These are phyloP conservation scores for Cladophialophora carrionii DNA, from an alignment of 2,329 filamentous ascomycete genomes.

Conservation along the genomic window DNA sequence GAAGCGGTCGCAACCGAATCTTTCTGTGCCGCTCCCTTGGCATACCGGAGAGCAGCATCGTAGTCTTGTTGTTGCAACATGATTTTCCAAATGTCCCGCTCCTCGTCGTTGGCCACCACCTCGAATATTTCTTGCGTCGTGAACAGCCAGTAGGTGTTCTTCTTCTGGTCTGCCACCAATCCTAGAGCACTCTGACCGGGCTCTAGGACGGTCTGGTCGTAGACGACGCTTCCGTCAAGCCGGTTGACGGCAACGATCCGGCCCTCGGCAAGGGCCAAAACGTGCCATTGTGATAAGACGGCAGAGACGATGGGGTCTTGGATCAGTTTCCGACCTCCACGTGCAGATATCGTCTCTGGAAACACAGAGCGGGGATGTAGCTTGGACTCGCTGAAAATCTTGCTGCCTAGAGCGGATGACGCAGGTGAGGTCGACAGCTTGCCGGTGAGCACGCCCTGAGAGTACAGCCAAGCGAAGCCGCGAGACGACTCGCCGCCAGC, in stretches of 20 bases:
- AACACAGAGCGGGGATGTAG: constrained; percentile 75
- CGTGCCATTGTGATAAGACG: constrained; percentile 90
- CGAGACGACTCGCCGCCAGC: constrained; percentile 52
- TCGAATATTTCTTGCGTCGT: constrained; percentile 91
- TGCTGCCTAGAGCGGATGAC: constrained; percentile 68
- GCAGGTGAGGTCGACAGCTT: constrained; percentile 67
- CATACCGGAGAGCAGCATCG: constrained; percentile 82
- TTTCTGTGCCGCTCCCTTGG: constrained; percentile 76
- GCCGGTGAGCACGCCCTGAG: constrained; percentile 87
- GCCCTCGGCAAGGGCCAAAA: constrained; percentile 79
- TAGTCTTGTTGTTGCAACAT: constrained; percentile 87
- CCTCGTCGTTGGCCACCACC: constrained; percentile 86
- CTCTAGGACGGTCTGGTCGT: constrained; percentile 84
- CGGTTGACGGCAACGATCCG: constrained; percentile 84
- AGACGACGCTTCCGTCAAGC: constrained; percentile 81
- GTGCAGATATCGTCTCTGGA: constrained; percentile 66
- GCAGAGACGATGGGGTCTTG: constrained; percentile 78
- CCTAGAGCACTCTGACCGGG: constrained; percentile 78
- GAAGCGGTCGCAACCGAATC: constrained; percentile 91
- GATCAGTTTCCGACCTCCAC: constrained; percentile 65
- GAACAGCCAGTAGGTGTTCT: constrained; percentile 97
- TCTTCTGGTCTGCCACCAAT: constrained; percentile 84
- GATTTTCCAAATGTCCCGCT: constrained; percentile 91
- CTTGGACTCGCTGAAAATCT: constrained; percentile 77
- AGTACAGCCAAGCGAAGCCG: constrained; percentile 86